Percentiles rank a stretch among this genome's conserved stretches.
phyloP scores from a whole-genome alignment of 352 stramenopile genomes.

The Phytopythium vexans region DNA sequence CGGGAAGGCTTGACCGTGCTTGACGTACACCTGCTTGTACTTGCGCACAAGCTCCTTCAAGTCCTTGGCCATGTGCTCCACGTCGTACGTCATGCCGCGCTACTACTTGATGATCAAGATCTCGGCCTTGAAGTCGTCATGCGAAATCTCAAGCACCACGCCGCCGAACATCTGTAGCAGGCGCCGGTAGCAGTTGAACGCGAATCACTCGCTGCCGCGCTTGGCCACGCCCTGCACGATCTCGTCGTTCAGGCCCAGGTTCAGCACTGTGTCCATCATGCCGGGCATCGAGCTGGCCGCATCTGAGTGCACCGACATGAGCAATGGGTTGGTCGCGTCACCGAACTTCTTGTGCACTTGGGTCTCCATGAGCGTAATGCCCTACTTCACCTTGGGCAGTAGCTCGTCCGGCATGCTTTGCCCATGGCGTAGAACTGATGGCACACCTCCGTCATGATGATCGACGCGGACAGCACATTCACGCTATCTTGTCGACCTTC shows the following conservation, averaged over 20 bases:
- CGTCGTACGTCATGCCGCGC: constrained; percentile 16
- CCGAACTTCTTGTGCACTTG: background rate
- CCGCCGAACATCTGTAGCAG: too few relatives aligned
- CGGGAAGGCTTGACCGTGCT: constrained; percentile 16
- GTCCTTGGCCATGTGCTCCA: constrained; percentile 18
- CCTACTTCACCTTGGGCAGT: background rate
- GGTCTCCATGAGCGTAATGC: background rate
- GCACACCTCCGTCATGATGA: constrained; percentile 15
- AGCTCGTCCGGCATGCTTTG: background rate
- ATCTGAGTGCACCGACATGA: too few relatives aligned
- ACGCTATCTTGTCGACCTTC: too few relatives aligned
- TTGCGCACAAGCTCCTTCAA: constrained; percentile 20
- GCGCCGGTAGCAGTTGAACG: too few relatives aligned
- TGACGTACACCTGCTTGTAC: constrained; percentile 21
- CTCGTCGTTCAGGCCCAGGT: too few relatives aligned
- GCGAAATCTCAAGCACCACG: too few relatives aligned
- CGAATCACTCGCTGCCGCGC: too few relatives aligned
- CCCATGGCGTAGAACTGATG: constrained; percentile 1
- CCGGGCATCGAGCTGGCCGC: too few relatives aligned
- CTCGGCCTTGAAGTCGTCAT: constrained; percentile 20
- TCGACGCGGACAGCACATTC: constrained; percentile 9
- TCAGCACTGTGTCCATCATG: too few relatives aligned
- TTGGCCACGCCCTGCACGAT: too few relatives aligned
- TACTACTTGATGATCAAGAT: constrained; percentile 17
- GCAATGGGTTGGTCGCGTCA: too few relatives aligned